phyloP scores from a whole-genome alignment of 768 basidiomycete genomes.

The Polyporus arcularius region DNA sequence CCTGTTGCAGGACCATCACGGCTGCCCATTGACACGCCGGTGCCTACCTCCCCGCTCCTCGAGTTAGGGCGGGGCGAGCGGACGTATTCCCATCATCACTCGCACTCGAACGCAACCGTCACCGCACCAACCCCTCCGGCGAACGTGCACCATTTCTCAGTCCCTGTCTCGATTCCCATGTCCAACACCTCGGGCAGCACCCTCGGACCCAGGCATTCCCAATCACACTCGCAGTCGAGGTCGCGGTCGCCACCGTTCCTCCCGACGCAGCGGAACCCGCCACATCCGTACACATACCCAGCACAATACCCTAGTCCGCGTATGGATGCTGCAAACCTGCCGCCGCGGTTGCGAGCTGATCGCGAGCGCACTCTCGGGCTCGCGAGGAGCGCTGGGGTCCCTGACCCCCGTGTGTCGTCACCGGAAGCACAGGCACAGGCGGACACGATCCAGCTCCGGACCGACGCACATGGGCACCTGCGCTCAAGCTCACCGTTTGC shows the following conservation, averaged over 20 bases:
- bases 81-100: conserved; percentile 45
- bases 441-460: background rate
- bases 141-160: conserved; percentile 19
- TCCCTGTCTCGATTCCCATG: conserved; percentile 4
- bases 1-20: conserved; percentile 14
- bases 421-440: background rate
- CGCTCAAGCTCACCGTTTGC: conserved; percentile 30
- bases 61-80: background rate
- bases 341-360: conserved; percentile 16
- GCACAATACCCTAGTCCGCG: conserved; percentile 12
- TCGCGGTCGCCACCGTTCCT: conserved; percentile 22
- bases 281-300: conserved; percentile 7
- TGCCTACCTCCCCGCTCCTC: background rate
- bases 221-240: conserved; percentile 21
- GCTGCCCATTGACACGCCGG: background rate
- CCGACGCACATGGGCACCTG: conserved; percentile 7
- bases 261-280: conserved; percentile 11
- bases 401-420: background rate
- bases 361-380: conserved; percentile 11
- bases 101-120: conserved; percentile 51
- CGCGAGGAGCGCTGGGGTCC: background rate
- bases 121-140: conserved; percentile 44
- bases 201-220: conserved; percentile 23
- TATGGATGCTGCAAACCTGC: conserved; percentile 8
- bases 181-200: conserved; percentile 19